A percentile compares a stretch with the other conserved stretches of the same genome.
Conservation (phyloP, 306 rosid genomes). For the Casuarina equisetifolia region DNA sequence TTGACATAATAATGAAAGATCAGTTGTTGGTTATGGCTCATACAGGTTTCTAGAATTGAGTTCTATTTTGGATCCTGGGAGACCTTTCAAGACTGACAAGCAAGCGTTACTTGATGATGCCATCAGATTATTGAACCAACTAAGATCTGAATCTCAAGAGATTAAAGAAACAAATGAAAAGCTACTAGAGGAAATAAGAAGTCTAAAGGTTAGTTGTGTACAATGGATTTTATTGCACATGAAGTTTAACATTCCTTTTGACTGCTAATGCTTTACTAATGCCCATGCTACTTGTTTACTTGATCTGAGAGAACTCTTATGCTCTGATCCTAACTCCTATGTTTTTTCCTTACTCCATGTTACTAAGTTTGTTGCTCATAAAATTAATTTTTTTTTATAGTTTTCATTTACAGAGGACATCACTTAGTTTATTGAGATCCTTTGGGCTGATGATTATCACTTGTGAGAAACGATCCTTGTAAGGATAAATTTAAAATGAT, state of each 20-base stretch:
- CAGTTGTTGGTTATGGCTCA: conserved; percentile 17
- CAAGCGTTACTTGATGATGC: conserved; percentile 83
- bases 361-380: background rate
- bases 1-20: background rate
- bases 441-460: background rate
- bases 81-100: conserved; percentile 72
- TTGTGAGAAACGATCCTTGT: background rate
- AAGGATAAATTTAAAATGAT: background rate
- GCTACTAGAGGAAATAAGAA: conserved; percentile 68
- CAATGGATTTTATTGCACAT: background rate
- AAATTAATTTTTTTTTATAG: background rate
- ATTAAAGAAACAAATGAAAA: conserved; percentile 72
- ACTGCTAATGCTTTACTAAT: background rate
- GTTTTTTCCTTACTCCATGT: background rate
- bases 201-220: conserved; percentile 62
- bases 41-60: conserved; percentile 79
- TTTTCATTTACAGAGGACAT: background rate
- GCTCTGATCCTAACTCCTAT: background rate
- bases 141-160: conserved; percentile 73
- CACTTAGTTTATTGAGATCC: background rate
- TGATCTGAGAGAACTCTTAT: background rate
- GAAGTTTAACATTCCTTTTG: background rate
- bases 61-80: conserved; percentile 77
- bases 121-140: conserved; percentile 72
- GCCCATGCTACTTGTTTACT: background rate